A percentile compares a stretch with the other conserved stretches of the same genome.
These are phyloP conservation scores for Pisolithus microcarpus DNA, from an alignment of 768 basidiomycete genomes.

Conservation along the genomic window DNA sequence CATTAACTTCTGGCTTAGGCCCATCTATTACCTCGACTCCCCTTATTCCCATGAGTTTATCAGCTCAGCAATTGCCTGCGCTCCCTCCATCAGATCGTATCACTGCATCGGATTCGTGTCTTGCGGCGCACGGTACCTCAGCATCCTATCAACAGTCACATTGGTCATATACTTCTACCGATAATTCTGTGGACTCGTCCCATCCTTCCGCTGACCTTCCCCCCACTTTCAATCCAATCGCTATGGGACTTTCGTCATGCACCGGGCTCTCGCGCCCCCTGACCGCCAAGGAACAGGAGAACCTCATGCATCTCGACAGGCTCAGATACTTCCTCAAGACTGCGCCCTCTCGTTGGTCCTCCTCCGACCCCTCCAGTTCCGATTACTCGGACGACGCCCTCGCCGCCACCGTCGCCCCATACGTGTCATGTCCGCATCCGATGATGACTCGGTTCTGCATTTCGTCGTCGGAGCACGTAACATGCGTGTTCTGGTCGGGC, in stretches of 20 bases:
- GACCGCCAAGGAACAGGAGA: slow-evolving; percentile 57
- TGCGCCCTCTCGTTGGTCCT: slow-evolving; percentile 68
- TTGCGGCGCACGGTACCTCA: slow-evolving; percentile 1
- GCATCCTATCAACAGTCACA: slow-evolving; percentile 2
- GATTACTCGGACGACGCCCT: slow-evolving; percentile 8
- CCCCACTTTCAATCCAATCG: slow-evolving; percentile 10
- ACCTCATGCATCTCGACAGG: slow-evolving; percentile 66
- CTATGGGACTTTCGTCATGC: slow-evolving; percentile 21
- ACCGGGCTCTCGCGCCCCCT: slow-evolving; percentile 41
- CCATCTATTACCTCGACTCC: neutral
- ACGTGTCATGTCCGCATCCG: slow-evolving; percentile 56
- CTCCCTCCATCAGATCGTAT: slow-evolving; percentile 5
- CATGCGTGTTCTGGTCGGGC: slow-evolving; percentile 88
- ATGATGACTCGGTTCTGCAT: slow-evolving; percentile 82
- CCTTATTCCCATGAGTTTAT: neutral
- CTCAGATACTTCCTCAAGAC: slow-evolving; percentile 89
- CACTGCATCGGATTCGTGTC: slow-evolving; percentile 3
- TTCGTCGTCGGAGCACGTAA: slow-evolving; percentile 81
- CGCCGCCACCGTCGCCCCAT: slow-evolving; percentile 24
- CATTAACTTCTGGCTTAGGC: neutral
- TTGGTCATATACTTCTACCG: slow-evolving; percentile 2
- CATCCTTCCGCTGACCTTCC: slow-evolving; percentile 1
- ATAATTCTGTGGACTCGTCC: slow-evolving; percentile 6
- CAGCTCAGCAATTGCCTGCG: neutral
- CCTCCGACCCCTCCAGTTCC: slow-evolving; percentile 25